Evolutionary conservation across 2,329 filamentous ascomycete species (phyloP).

Genomic region (Mariannaea sp.): DNA sequence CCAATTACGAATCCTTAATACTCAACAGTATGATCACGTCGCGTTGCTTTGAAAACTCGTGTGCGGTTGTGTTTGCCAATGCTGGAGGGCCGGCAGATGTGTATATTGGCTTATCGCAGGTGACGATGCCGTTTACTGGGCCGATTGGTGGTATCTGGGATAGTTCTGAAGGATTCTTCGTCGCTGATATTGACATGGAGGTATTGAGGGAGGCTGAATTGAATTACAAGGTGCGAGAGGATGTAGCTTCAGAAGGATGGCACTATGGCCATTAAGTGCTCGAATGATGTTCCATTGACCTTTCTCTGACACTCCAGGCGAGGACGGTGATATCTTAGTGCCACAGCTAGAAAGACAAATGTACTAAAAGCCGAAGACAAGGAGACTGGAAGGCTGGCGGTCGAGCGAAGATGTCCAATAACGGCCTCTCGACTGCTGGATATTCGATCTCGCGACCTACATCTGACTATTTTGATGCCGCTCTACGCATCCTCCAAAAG

Average conservation of each 20-base stretch:
- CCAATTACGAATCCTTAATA: not conserved
- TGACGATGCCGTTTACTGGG: not conserved
- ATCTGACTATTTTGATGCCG: too few species aligned
- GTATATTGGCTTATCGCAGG: not conserved
- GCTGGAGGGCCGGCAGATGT: not conserved
- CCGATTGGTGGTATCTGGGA: not conserved
- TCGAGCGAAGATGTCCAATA: too few species aligned
- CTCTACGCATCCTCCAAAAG: too few species aligned
- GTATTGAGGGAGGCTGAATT: not conserved
- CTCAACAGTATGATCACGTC: not conserved
- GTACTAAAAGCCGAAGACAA: too few species aligned
- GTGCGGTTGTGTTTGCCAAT: not conserved
- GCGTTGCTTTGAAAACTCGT: not conserved
- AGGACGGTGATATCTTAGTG: too few species aligned
- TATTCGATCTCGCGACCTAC: too few species aligned
- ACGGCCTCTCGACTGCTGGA: too few species aligned
- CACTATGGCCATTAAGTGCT: not conserved
- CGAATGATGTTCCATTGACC: too few species aligned
- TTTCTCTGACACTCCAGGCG: too few species aligned
- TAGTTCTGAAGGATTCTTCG: not conserved
- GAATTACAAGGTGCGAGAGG: not conserved
- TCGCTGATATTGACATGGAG: not conserved
- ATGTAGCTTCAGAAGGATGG: not conserved
- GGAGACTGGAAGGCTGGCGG: too few species aligned
- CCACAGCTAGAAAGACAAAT: too few species aligned